phyloP scores from a whole-genome alignment of 805 yeast species.

The Monosporozyma yasuniensis region DNA sequence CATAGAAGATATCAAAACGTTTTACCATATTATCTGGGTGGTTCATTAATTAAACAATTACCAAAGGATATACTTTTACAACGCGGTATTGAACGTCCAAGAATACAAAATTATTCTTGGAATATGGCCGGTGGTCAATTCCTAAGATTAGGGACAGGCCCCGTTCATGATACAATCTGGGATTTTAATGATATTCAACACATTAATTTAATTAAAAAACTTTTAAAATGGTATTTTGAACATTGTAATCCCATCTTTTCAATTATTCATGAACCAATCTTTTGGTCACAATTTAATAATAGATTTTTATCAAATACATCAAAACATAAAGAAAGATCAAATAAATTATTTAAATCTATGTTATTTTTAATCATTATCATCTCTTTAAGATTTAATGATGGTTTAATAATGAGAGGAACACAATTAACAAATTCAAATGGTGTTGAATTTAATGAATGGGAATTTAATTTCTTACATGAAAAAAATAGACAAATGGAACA shows the following conservation, averaged over 20 bases:
- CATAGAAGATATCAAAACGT: constrained; percentile 39
- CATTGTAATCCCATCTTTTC: constrained; percentile 47
- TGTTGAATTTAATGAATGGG: not conserved
- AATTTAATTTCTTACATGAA: not conserved
- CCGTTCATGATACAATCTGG: not conserved
- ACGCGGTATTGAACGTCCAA: constrained; percentile 35
- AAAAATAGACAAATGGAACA: constrained; percentile 31
- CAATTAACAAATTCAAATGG: not conserved
- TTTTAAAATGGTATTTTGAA: constrained; percentile 32
- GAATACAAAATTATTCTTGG: constrained; percentile 59
- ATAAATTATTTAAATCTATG: constrained; percentile 45
- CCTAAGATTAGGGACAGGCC: constrained; percentile 25
- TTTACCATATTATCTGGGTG: constrained; percentile 35
- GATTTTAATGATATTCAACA: constrained; percentile 15
- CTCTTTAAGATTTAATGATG: constrained; percentile 44
- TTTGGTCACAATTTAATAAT: constrained; percentile 39
- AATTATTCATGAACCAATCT: constrained; percentile 45
- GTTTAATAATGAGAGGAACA: constrained; percentile 4
- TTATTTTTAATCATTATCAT: constrained; percentile 41
- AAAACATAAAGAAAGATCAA: constrained; percentile 13
- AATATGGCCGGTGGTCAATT: constrained; percentile 53
- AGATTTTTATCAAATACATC: constrained; percentile 16
- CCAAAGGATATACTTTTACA: constrained; percentile 28
- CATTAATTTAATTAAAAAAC: constrained; percentile 24
- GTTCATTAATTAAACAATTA: constrained; percentile 24